A percentile compares a stretch with the other conserved stretches of the same genome.
These are phyloP conservation scores for Ogataea populi-albae DNA, from an alignment of 805 yeast species.

Conservation along the genomic window DNA sequence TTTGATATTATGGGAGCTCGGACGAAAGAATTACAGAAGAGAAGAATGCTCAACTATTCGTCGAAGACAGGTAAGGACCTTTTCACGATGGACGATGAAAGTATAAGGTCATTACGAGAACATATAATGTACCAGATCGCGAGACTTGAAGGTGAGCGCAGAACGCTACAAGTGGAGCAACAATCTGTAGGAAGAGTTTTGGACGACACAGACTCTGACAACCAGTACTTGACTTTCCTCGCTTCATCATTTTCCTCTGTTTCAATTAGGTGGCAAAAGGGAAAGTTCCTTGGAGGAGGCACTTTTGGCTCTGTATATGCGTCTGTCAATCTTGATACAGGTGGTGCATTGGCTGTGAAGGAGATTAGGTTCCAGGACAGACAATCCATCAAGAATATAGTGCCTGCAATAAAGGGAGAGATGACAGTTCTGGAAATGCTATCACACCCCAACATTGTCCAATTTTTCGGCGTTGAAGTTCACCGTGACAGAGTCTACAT, in stretches of 20 bases:
- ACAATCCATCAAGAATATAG: slow-evolving; percentile 77
- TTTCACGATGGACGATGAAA: slow-evolving; percentile 51
- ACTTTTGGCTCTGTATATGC: slow-evolving; percentile 93
- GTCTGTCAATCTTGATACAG: slow-evolving; percentile 89
- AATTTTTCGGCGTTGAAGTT: slow-evolving; percentile 95
- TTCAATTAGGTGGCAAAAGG: slow-evolving; percentile 96
- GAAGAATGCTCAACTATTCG: slow-evolving; percentile 51
- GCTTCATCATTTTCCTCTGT: slow-evolving; percentile 88
- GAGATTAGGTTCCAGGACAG: slow-evolving; percentile 89
- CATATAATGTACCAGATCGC: slow-evolving; percentile 65
- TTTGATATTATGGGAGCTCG: slow-evolving; percentile 98
- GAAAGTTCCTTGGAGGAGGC: slow-evolving; percentile 90
- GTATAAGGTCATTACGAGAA: slow-evolving; percentile 57
- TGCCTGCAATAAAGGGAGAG: slow-evolving; percentile 89
- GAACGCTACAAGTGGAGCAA: slow-evolving; percentile 40
- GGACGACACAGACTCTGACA: slow-evolving; percentile 83
- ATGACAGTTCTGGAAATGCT: slow-evolving; percentile 95
- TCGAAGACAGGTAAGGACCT: slow-evolving; percentile 49
- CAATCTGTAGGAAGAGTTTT: slow-evolving; percentile 79
- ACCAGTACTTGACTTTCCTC: slow-evolving; percentile 78
- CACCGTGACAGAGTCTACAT: slow-evolving; percentile 93
- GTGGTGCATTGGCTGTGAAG: slow-evolving; percentile 95
- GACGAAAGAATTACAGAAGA: slow-evolving; percentile 65
- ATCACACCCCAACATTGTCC: slow-evolving; percentile 94
- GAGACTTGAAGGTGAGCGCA: slow-evolving; percentile 58